phyloP scores from a whole-genome alignment of 345 rosid genomes.

The Salix dunnii region DNA sequence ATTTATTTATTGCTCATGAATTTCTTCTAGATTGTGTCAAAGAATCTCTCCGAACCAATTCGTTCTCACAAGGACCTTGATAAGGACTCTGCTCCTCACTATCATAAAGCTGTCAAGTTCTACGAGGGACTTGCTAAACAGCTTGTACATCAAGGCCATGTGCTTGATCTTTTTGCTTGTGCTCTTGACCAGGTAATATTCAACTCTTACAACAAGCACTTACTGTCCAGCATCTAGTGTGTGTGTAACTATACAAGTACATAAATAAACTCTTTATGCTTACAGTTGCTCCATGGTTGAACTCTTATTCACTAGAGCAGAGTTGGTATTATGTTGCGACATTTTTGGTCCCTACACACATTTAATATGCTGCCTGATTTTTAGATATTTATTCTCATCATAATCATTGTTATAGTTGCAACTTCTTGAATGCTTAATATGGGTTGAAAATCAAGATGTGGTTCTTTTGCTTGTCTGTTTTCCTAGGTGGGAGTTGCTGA shows the following conservation, averaged over 20 bases:
- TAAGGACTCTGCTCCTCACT: conserved; percentile 76
- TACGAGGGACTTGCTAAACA: conserved; percentile 77
- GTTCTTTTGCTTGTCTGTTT: neutral
- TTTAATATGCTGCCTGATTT: neutral
- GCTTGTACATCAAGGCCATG: conserved; percentile 97
- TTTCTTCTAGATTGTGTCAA: conserved; percentile 67
- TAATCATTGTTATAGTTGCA: neutral
- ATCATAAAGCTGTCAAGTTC: conserved; percentile 76
- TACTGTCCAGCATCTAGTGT: neutral
- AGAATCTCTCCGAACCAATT: conserved; percentile 81
- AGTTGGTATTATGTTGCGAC: neutral
- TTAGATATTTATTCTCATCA: neutral
- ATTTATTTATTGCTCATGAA: neutral
- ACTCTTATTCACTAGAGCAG: neutral
- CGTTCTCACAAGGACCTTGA: conserved; percentile 95
- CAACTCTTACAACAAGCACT: neutral
- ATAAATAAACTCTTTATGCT: neutral
- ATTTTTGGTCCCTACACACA: neutral
- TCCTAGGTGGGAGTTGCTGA: conserved; percentile 89
- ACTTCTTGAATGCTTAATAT: neutral
- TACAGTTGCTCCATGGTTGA: neutral
- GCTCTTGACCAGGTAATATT: conserved; percentile 80
- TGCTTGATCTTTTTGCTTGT: conserved; percentile 93
- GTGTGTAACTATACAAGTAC: neutral
- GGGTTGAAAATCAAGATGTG: conserved; percentile 5